phyloP scores from a whole-genome alignment of 73 alveolate genomes.

The Diophrys appendiculata region DNA sequence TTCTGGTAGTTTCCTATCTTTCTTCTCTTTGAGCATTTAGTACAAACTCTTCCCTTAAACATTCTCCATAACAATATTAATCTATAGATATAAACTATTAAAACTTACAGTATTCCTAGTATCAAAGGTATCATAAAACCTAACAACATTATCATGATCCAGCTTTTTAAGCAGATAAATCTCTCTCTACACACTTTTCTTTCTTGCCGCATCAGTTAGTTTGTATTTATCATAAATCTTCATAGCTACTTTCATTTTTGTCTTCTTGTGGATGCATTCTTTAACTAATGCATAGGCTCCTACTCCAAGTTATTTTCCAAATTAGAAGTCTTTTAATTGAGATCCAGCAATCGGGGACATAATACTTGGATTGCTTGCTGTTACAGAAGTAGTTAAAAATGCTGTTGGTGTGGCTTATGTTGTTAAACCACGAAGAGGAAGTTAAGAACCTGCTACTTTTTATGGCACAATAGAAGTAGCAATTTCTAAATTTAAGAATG shows the following conservation, averaged over 20 bases:
- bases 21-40: constrained; percentile 3
- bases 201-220: constrained; percentile 67
- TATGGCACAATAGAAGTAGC: not conserved
- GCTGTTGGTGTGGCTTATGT: not conserved
- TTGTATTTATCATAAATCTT: constrained; percentile 75
- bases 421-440: too few relatives aligned
- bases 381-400: not conserved
- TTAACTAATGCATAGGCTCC: constrained; percentile 93
- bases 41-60: constrained; percentile 57
- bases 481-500: not conserved
- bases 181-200: constrained; percentile 73
- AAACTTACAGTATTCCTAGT: constrained; percentile 78
- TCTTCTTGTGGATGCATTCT: constrained; percentile 75
- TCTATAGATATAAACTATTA: too few relatives aligned
- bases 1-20: constrained; percentile 46
- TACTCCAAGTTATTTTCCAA: constrained; percentile 78
- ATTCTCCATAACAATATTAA: constrained; percentile 78
- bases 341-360: not conserved
- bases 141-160: constrained; percentile 84
- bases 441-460: too few relatives aligned
- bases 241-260: constrained; percentile 68
- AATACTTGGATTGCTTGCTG: not conserved
- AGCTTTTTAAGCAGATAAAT: constrained; percentile 72
- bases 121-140: constrained; percentile 82
- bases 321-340: constrained; percentile 59